These are phyloP conservation scores for Vigna reflexopilosa DNA, from an alignment of 306 rosid genomes.

Conservation along the genomic window DNA sequence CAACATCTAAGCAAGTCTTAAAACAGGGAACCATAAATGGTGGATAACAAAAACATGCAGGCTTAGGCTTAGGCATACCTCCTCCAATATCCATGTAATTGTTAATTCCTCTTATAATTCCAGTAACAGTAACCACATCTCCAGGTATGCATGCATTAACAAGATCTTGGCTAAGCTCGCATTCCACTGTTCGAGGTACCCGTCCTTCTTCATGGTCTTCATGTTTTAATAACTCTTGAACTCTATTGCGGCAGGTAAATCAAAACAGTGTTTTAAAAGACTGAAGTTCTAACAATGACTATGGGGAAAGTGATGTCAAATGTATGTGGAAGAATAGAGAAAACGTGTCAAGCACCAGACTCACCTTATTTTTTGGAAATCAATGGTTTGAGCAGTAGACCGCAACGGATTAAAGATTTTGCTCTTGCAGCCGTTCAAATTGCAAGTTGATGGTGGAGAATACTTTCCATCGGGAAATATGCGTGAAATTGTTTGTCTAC, in stretches of 20 bases:
- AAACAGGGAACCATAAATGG: slow-evolving; percentile 7
- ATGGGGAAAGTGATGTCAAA: neutral
- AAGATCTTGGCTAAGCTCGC: slow-evolving; percentile 89
- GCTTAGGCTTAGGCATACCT: slow-evolving; percentile 55
- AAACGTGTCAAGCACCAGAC: slow-evolving; percentile 32
- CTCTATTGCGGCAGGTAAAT: slow-evolving; percentile 50
- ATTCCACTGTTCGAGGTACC: slow-evolving; percentile 96
- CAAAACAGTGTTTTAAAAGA: slow-evolving; percentile 12
- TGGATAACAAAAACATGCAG: slow-evolving; percentile 33
- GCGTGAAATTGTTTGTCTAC: slow-evolving; percentile 67
- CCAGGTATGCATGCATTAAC: slow-evolving; percentile 98
- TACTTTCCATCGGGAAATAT: slow-evolving; percentile 88
- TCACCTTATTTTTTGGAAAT: slow-evolving; percentile 93
- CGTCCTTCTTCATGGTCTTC: slow-evolving; percentile 98
- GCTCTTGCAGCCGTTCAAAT: slow-evolving; percentile 91
- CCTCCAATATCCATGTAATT: slow-evolving; percentile 98
- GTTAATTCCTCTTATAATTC: slow-evolving; percentile 87
- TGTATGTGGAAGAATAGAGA: slow-evolving; percentile 22
- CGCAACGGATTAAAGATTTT: slow-evolving; percentile 74
- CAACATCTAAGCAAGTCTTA: slow-evolving; percentile 38
- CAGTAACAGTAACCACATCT: slow-evolving; percentile 93
- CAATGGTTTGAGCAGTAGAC: slow-evolving; percentile 75
- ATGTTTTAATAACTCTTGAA: slow-evolving; percentile 80
- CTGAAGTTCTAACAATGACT: slow-evolving; percentile 21
- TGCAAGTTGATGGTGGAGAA: slow-evolving; percentile 80